phyloP scores from a whole-genome alignment of 345 rosid species.

The Tarenaya hassleriana region DNA sequence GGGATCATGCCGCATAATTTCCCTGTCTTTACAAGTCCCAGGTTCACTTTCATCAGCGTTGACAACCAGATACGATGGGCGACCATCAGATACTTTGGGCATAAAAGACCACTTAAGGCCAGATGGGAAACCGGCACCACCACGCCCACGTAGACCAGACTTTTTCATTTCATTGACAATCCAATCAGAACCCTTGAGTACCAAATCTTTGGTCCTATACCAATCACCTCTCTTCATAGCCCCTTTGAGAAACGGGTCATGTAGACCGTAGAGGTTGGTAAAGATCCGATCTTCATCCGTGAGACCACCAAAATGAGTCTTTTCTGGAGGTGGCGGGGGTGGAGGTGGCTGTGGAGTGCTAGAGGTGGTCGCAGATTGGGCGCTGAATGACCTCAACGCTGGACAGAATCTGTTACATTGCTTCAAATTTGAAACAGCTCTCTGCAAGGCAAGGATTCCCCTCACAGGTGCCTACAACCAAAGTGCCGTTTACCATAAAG shows the following conservation, averaged over 20 bases:
- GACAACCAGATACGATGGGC: constrained; percentile 95
- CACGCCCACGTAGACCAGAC: constrained; percentile 96
- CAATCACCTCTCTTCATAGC: constrained; percentile 96
- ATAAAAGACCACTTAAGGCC: constrained; percentile 99
- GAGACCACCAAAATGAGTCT: constrained; percentile 93
- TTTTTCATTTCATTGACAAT: constrained; percentile 87
- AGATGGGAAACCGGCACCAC: constrained; percentile 98
- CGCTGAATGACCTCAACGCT: constrained; percentile 58
- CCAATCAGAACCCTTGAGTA: constrained; percentile 95
- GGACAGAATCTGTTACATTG: constrained; percentile 38
- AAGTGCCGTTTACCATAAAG: neutral
- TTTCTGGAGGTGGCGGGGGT: constrained; percentile 92
- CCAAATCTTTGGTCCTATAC: constrained; percentile 94
- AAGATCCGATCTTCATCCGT: constrained; percentile 95
- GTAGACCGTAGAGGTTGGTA: constrained; percentile 84
- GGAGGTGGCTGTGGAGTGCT: constrained; percentile 69
- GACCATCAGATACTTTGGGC: constrained; percentile 97
- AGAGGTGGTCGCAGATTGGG: constrained; percentile 65
- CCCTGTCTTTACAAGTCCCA: constrained; percentile 99
- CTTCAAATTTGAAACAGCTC: constrained; percentile 38
- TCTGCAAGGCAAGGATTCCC: constrained; percentile 62
- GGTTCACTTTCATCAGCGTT: constrained; percentile 99
- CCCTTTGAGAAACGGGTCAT: constrained; percentile 92
- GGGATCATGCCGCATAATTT: constrained; percentile 95
- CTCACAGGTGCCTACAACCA: constrained; percentile 65